Evolutionary conservation across 1,284 basidiomycete genomes (phyloP).

Genomic region (Leccinum subrobustum): DNA sequence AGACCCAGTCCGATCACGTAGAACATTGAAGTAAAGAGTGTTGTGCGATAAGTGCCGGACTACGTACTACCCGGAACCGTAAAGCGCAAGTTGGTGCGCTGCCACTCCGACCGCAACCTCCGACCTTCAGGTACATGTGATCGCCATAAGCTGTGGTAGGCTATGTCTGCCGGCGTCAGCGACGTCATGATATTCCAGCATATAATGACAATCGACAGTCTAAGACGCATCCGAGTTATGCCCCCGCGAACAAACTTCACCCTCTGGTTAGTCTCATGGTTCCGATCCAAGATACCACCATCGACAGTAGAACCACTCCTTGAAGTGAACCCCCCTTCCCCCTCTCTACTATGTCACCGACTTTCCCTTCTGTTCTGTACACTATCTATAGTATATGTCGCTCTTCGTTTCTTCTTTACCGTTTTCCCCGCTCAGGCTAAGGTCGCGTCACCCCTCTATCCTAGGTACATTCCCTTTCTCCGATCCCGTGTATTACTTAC

Average conservation of each 20-base stretch:
- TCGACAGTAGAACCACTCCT: not conserved
- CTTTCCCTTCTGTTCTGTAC: not conserved
- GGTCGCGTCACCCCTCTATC: not conserved
- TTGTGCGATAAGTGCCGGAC: not conserved
- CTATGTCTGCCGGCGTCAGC: not conserved
- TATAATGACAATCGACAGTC: not conserved
- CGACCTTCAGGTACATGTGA: not conserved
- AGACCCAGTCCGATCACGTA: slow-evolving; percentile 91
- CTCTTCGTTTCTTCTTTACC: not conserved
- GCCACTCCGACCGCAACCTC: not conserved
- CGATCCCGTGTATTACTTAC: not conserved
- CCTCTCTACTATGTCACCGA: not conserved
- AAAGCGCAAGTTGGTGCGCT: not conserved
- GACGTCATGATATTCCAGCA: not conserved
- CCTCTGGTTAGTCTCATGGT: not conserved
- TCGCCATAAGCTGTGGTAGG: not conserved
- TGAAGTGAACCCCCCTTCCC: not conserved
- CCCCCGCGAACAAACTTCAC: not conserved
- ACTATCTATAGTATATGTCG: not conserved
- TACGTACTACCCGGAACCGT: not conserved
- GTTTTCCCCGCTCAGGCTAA: not conserved
- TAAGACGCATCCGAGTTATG: not conserved
- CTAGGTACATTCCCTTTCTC: not conserved
- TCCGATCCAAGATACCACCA: not conserved
- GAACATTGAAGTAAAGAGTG: slow-evolving; percentile 60